These are phyloP conservation scores for Pythium monospermum DNA, from an alignment of 352 stramenopile species.

Conservation along the genomic window DNA sequence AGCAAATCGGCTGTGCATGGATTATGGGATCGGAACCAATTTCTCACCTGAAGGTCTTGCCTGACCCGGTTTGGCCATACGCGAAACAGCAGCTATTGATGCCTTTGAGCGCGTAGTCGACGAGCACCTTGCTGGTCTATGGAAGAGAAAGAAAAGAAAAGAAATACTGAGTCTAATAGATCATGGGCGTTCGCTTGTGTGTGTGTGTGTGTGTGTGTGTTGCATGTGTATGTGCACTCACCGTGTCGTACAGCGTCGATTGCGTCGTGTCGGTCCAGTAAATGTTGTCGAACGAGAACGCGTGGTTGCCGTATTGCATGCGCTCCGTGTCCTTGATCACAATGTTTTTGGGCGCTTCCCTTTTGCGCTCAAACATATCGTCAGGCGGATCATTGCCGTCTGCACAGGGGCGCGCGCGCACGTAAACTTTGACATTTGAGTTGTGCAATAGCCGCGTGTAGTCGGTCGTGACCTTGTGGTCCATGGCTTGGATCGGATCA, in stretches of 20 bases:
- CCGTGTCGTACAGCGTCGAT: slow-evolving; percentile 62
- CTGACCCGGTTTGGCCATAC: slow-evolving; percentile 86
- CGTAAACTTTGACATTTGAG: slow-evolving; percentile 80
- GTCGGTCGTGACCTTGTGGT: slow-evolving; percentile 84
- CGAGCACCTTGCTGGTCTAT: slow-evolving; percentile 77
- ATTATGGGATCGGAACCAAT: neutral
- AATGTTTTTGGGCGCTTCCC: slow-evolving; percentile 72
- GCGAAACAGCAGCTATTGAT: slow-evolving; percentile 95
- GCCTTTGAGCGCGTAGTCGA: slow-evolving; percentile 88
- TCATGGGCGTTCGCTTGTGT: no score
- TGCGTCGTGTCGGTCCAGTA: slow-evolving; percentile 82
- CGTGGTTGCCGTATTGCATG: slow-evolving; percentile 84
- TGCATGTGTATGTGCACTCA: no score
- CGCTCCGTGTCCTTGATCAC: slow-evolving; percentile 84
- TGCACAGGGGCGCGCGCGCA: slow-evolving; percentile 71
- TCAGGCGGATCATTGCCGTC: slow-evolving; percentile 60
- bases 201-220: no score
- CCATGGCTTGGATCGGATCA: no score
- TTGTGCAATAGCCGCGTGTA: slow-evolving; percentile 77
- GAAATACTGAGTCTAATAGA: no score
- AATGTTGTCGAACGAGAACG: slow-evolving; percentile 84
- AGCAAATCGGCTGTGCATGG: no score
- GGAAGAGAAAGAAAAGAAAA: neutral
- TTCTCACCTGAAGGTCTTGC: slow-evolving; percentile 79
- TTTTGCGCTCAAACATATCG: slow-evolving; percentile 83